Conservation (phyloP, 2,329 filamentous ascomycete genomes). For the Magnaporthiopsis incrustans region DNA sequence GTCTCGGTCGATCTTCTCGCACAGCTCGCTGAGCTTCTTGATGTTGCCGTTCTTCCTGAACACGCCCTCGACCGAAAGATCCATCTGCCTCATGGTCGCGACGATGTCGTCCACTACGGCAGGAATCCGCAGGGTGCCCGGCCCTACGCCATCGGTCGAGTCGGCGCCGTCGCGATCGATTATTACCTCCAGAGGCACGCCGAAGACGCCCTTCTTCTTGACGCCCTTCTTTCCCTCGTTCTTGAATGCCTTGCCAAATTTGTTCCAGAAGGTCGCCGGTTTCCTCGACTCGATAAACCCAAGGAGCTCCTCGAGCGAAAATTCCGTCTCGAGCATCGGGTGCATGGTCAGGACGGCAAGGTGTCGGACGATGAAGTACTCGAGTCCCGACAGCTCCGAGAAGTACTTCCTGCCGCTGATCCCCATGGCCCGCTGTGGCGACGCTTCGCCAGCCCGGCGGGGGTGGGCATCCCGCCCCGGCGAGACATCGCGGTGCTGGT, state of each 20-base stretch:
- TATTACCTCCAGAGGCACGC: conserved; percentile 78
- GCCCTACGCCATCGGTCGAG: conserved; percentile 94
- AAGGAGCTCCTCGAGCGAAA: conserved; percentile 87
- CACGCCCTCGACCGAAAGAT: conserved; percentile 95
- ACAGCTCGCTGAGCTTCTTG: conserved; percentile 79
- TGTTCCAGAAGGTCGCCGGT: conserved; percentile 89
- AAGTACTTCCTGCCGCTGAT: conserved; percentile 73
- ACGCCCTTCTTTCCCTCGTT: conserved; percentile 67
- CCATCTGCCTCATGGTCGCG: conserved; percentile 94
- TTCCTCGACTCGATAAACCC: conserved; percentile 90
- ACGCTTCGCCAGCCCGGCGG: conserved; percentile 40
- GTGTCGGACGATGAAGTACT: conserved; percentile 96
- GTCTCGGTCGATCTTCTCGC: conserved; percentile 77
- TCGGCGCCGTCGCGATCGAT: conserved; percentile 92
- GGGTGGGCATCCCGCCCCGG: conserved; percentile 42
- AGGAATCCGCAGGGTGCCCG: conserved; percentile 81
- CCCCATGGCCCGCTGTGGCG: conserved; percentile 31
- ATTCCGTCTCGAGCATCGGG: conserved; percentile 79
- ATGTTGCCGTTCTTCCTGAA: conserved; percentile 99
- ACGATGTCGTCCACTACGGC: conserved; percentile 94
- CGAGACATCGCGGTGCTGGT: conserved; percentile 41
- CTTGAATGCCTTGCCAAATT: conserved; percentile 93
- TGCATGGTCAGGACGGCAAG: conserved; percentile 94
- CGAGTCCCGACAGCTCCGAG: conserved; percentile 86
- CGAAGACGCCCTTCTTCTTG: conserved; percentile 93